These are phyloP conservation scores for Fusarium secorum DNA, from an alignment of 2,329 filamentous ascomycete species.

Conservation along the genomic window DNA sequence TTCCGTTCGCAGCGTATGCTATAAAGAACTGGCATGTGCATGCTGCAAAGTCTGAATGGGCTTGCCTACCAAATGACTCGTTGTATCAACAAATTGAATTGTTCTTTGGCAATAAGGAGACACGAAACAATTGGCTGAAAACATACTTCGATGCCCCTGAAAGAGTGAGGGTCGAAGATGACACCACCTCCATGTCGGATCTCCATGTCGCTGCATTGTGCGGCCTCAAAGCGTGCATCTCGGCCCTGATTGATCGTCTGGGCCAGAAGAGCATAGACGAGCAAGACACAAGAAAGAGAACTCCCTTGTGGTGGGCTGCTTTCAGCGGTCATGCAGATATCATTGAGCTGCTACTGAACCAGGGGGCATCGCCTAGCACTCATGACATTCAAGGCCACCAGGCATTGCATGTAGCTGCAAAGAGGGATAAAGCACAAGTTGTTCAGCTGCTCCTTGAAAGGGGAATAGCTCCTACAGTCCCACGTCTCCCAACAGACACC, in stretches of 20 bases:
- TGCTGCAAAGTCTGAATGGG: constrained; percentile 5
- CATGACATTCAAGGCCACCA: constrained; percentile 15
- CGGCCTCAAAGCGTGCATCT: constrained; percentile 8
- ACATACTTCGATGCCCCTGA: not conserved
- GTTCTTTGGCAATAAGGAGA: not conserved
- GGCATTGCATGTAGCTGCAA: constrained; percentile 49
- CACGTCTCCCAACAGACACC: not conserved
- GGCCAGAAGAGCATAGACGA: not conserved
- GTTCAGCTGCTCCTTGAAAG: constrained; percentile 7
- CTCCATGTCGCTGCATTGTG: constrained; percentile 25
- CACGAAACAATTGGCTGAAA: constrained; percentile 1
- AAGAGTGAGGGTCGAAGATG: not conserved
- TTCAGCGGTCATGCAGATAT: constrained; percentile 26
- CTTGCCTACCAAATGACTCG: not conserved
- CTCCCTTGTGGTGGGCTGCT: constrained; percentile 38
- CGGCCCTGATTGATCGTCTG: not conserved
- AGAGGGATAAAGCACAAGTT: not conserved
- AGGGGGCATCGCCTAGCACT: constrained; percentile 40
- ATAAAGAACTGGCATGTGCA: constrained; percentile 19
- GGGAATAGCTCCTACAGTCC: constrained; percentile 46
- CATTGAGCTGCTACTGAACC: constrained; percentile 29
- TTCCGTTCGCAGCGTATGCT: constrained; percentile 25
- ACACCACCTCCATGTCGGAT: not conserved
- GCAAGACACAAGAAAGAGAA: not conserved
- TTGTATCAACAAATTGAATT: constrained; percentile 3